Evolutionary conservation across 169 alveolate genomes (phyloP).

Genomic region (Cystoisospora suis): DNA sequence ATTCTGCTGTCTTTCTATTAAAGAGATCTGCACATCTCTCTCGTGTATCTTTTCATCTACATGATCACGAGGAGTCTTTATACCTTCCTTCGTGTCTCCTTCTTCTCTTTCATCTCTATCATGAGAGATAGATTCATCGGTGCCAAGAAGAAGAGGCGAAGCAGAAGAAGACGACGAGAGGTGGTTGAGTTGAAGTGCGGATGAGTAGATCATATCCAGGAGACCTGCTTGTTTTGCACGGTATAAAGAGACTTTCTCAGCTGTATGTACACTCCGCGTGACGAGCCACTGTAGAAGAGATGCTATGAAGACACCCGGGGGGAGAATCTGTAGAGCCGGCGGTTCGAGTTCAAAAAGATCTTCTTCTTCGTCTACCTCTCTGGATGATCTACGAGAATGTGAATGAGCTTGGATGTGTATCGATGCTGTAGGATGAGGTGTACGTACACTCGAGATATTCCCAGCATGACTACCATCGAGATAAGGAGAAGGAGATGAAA

Average conservation of each 20-base stretch:
- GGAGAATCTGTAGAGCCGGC: slow-evolving; percentile 37
- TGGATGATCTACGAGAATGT: neutral
- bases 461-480: too few relatives aligned
- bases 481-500: too few relatives aligned
- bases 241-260: neutral
- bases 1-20: too few relatives aligned
- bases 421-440: too few relatives aligned
- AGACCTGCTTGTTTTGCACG: neutral
- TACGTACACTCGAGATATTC: too few relatives aligned
- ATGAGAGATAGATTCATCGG: neutral
- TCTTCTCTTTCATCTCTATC: neutral
- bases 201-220: neutral
- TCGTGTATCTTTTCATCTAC: too few relatives aligned
- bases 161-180: neutral
- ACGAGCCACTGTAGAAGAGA: slow-evolving; percentile 9
- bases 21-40: too few relatives aligned
- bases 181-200: neutral
- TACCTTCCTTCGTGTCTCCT: neutral
- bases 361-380: neutral
- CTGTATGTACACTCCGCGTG: slow-evolving; percentile 4
- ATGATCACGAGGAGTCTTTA: neutral
- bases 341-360: neutral
- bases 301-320: slow-evolving; percentile 3
- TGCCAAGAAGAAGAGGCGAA: neutral
- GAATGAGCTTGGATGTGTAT: neutral